Evolutionary conservation across 1,284 basidiomycete species (phyloP).

Genomic region (Hortiboletus rubellus): DNA sequence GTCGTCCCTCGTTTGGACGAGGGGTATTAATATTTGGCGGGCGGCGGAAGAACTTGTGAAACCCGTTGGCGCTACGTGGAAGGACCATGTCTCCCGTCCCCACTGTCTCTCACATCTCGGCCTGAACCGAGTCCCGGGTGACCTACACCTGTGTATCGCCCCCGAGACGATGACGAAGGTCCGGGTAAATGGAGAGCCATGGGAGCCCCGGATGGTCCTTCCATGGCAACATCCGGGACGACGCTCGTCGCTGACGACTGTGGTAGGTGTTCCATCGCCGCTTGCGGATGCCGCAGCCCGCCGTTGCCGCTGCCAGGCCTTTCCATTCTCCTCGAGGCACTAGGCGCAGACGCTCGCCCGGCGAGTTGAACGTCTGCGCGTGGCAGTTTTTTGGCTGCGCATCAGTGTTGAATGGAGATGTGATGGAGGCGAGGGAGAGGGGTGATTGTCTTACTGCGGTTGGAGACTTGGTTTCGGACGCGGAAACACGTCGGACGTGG

Average conservation of each 20-base stretch:
- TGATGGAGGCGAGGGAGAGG: constrained; percentile 34
- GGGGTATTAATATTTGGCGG: background rate
- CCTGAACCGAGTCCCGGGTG: constrained; percentile 16
- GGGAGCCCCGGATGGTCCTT: constrained; percentile 27
- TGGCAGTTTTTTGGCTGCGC: constrained; percentile 51
- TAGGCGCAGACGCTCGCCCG: constrained; percentile 55
- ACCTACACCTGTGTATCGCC: constrained; percentile 23
- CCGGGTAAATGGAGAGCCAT: constrained; percentile 31
- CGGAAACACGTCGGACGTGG: constrained; percentile 30
- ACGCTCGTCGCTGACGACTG: constrained; percentile 21
- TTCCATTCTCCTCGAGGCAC: constrained; percentile 30
- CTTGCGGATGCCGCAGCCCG: constrained; percentile 24
- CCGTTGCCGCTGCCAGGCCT: constrained; percentile 33
- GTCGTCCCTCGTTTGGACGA: constrained; percentile 2
- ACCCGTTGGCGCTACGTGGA: constrained; percentile 28
- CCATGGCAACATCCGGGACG: constrained; percentile 32
- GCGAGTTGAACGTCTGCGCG: constrained; percentile 52
- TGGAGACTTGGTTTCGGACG: constrained; percentile 32
- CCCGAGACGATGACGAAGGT: constrained; percentile 29
- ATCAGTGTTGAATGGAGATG: constrained; percentile 35
- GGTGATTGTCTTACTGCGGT: constrained; percentile 34
- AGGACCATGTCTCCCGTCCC: constrained; percentile 32
- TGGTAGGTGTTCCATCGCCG: constrained; percentile 24
- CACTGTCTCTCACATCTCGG: constrained; percentile 23
- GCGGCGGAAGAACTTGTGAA: background rate